These are phyloP conservation scores for Penicillium olsonii DNA, from an alignment of 2,329 filamentous ascomycete genomes.

Conservation along the genomic window DNA sequence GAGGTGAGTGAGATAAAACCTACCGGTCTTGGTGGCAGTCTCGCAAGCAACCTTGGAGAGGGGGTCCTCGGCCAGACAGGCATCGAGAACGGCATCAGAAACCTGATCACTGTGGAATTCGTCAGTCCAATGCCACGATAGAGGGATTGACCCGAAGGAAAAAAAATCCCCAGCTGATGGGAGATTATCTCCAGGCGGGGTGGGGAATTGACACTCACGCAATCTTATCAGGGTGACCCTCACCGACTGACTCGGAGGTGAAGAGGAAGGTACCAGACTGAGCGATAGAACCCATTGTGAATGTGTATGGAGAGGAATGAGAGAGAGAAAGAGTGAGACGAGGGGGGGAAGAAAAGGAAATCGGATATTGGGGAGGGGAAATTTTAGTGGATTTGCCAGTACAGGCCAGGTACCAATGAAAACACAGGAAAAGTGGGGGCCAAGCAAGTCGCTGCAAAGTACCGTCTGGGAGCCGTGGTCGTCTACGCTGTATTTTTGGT, in stretches of 20 bases:
- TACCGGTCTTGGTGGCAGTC: constrained; percentile 98
- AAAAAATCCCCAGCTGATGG: not conserved
- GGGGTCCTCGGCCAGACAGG: constrained; percentile 90
- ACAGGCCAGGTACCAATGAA: constrained; percentile 13
- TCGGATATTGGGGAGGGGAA: constrained; percentile 19
- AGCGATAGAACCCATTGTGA: constrained; percentile 63
- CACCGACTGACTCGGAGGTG: constrained; percentile 87
- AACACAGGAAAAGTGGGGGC: constrained; percentile 7
- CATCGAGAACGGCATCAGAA: constrained; percentile 97
- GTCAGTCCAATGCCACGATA: constrained; percentile 18
- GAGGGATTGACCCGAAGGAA: not conserved
- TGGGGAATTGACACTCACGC: constrained; percentile 53
- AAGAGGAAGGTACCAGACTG: constrained; percentile 73
- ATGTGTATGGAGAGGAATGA: constrained; percentile 20
- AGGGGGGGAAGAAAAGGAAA: constrained; percentile 28
- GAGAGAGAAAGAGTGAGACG: constrained; percentile 11
- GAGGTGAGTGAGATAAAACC: constrained; percentile 17
- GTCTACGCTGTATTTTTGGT: constrained; percentile 10
- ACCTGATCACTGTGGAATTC: constrained; percentile 73
- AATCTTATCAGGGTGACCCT: constrained; percentile 95
- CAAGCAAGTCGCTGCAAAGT: constrained; percentile 9
- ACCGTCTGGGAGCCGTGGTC: not conserved
- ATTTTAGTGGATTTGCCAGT: constrained; percentile 25
- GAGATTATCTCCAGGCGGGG: constrained; percentile 1
- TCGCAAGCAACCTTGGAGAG: constrained; percentile 99